These are phyloP conservation scores for Rhodamnia argentea DNA, from an alignment of 345 rosid genomes.

Conservation along the genomic window DNA sequence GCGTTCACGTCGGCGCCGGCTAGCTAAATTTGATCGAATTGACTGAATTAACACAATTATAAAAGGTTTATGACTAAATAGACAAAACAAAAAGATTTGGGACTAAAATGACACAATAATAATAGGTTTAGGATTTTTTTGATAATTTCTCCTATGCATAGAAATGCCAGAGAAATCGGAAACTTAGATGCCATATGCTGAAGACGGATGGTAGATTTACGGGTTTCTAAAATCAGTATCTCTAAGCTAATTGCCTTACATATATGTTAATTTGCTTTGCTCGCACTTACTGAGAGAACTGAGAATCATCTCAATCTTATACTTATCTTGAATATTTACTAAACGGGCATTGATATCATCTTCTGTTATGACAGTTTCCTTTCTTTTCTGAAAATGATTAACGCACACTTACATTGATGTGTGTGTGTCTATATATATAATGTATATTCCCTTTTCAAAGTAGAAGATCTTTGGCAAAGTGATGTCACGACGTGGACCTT, in stretches of 20 bases:
- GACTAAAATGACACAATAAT: too few relatives aligned
- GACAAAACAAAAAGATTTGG: too few relatives aligned
- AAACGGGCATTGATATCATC: neutral
- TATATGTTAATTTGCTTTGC: neutral
- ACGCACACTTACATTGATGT: neutral
- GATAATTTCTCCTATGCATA: too few relatives aligned
- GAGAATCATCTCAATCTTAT: neutral
- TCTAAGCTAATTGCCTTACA: neutral
- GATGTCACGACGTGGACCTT: neutral
- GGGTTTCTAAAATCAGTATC: too few relatives aligned
- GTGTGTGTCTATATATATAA: neutral
- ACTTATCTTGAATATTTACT: neutral
- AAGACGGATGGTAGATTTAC: neutral
- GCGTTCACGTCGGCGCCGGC: too few relatives aligned
- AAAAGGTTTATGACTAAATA: too few relatives aligned
- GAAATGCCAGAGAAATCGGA: too few relatives aligned
- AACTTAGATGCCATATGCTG: too few relatives aligned
- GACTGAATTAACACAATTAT: too few relatives aligned
- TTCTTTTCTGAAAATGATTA: neutral
- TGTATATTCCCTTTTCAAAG: neutral
- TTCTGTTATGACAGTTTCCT: neutral
- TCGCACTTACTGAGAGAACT: neutral
- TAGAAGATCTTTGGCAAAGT: neutral
- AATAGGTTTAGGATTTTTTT: too few relatives aligned
- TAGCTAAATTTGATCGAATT: too few relatives aligned